These are phyloP conservation scores for Chamaecyparis obtusa DNA, from an alignment of 75 land plant species.

Conservation along the genomic window DNA sequence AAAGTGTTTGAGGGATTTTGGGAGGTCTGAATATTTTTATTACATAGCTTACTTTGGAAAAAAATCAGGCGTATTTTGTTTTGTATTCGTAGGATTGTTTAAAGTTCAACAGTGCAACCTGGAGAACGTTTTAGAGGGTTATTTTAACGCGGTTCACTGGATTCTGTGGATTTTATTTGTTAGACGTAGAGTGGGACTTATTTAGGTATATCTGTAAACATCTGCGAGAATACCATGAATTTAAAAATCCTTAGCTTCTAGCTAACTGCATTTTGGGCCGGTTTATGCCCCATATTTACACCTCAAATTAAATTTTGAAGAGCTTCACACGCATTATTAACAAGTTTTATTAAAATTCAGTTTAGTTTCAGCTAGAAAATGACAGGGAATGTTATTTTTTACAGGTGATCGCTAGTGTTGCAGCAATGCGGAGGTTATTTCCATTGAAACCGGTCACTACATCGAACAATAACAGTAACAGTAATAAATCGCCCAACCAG, in stretches of 20 bases:
- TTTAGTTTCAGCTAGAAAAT: background rate
- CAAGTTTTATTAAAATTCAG: background rate
- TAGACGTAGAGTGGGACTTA: background rate
- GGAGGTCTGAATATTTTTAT: background rate
- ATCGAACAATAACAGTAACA: constrained; percentile 10
- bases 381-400: background rate
- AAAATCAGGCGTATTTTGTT: background rate
- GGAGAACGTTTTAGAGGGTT: background rate
- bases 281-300: background rate
- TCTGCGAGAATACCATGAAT: background rate
- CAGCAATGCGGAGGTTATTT: constrained; percentile 1
- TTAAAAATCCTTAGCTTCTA: background rate
- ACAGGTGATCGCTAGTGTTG: background rate
- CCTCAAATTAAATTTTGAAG: background rate
- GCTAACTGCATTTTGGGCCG: background rate
- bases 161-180: background rate
- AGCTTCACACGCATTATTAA: background rate
- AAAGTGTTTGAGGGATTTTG: too few relatives aligned
- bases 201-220: background rate
- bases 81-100: background rate
- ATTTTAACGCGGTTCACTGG: background rate
- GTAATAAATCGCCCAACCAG: background rate
- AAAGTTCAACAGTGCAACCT: background rate
- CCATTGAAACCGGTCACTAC: constrained; percentile 5
- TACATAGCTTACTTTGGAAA: too few relatives aligned